Percentiles rank a stretch among this genome's conserved stretches.
These are phyloP conservation scores for Suillus subalutaceus DNA, from an alignment of 768 basidiomycete genomes.

Conservation along the genomic window DNA sequence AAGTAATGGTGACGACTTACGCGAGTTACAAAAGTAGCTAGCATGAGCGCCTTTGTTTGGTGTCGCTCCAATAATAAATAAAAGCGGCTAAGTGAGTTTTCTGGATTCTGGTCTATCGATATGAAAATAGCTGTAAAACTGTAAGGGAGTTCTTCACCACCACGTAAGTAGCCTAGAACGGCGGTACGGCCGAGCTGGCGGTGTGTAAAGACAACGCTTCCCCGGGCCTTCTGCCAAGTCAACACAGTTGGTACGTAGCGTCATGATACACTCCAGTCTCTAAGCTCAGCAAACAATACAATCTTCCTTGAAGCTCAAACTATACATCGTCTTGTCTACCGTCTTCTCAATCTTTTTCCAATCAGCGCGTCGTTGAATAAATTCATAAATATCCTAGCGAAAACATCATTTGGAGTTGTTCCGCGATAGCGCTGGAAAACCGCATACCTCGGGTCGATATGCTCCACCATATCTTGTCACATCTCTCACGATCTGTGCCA, in stretches of 20 bases:
- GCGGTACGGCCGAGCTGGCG: no score
- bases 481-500: slow-evolving; percentile 95
- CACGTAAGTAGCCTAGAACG: no score
- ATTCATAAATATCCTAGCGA: slow-evolving; percentile 87
- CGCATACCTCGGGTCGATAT: slow-evolving; percentile 84
- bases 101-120: no score
- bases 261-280: background rate
- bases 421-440: background rate
- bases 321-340: slow-evolving; percentile 95
- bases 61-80: no score
- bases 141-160: no score
- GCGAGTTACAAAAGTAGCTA: no score
- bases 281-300: slow-evolving; percentile 53
- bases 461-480: slow-evolving; percentile 95
- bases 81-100: no score
- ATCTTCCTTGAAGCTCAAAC: slow-evolving; percentile 90
- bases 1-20: no score
- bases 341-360: slow-evolving; percentile 99
- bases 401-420: background rate
- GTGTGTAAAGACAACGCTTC: no score
- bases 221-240: no score
- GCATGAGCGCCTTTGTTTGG: no score
- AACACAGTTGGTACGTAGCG: background rate
- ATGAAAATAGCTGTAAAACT: no score
- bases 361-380: slow-evolving; percentile 91